Conservation (phyloP, 2,329 filamentous ascomycete species). For the Apiospora malaysiana region DNA sequence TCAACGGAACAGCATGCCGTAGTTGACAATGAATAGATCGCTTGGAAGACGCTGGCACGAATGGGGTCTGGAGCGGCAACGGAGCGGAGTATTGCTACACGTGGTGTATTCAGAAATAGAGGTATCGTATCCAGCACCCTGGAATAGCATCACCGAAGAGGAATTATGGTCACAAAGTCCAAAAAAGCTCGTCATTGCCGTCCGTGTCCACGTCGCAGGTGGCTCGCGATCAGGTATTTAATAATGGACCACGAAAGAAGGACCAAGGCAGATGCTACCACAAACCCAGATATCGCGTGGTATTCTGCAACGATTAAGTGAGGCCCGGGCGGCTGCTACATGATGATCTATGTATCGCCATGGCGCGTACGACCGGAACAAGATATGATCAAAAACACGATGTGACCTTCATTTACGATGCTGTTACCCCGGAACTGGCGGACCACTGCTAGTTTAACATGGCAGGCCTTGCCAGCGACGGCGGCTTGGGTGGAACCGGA, state of each 20-base stretch:
- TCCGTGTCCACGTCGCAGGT: background rate
- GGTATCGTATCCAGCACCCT: background rate
- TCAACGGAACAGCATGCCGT: background rate
- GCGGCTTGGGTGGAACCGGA: constrained; percentile 7
- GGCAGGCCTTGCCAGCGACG: background rate
- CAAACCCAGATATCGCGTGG: background rate
- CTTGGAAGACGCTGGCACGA: background rate
- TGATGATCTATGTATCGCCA: background rate
- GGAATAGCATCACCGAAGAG: background rate
- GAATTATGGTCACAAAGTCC: background rate
- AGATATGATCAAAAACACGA: background rate
- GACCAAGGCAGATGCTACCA: background rate
- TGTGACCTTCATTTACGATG: constrained; percentile 3
- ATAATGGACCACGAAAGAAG: background rate
- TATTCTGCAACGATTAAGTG: background rate
- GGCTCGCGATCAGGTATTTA: background rate
- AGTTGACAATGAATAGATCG: background rate
- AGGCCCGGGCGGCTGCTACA: background rate
- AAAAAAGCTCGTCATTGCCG: background rate
- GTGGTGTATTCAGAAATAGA: background rate
- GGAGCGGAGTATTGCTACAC: background rate
- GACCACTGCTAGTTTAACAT: background rate
- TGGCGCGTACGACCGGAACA: background rate
- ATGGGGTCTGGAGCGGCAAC: background rate
- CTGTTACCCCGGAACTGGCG: constrained; percentile 1